Base-by-base conservation (phyloP, 306 rosid species). In the Alnus rubra region DNA sequence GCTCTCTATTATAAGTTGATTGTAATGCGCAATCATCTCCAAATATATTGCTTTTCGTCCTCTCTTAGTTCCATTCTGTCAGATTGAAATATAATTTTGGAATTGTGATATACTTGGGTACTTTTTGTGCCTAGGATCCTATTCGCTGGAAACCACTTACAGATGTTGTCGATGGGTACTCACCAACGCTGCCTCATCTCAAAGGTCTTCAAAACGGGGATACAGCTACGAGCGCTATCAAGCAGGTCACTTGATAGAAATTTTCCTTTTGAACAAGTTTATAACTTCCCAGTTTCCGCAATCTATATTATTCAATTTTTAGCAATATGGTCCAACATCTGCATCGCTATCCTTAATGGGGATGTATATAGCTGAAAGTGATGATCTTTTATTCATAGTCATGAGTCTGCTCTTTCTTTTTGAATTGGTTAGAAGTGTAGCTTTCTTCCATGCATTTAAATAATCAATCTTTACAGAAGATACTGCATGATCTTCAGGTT, bases 131-230 rank as follows among this genome's bases (percentile, higher is more conserved):
- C 79, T 85, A 95, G 99, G 99, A 95, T 83, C 99, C 99, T 71
- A 88, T 95, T 88, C 96, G 99, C 75, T 95, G 99, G 99, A 93
- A 77, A 80, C 97, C 99, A 62, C 99, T 95, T 39, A 76, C 88
- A 2, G 99, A 95, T 89, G 99, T 95, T 78, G 94, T 91, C 76
- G 99, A 95, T 88, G 99, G 99, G 76, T 95, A 95, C 87, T 95
- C 99, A 70, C 90, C 99, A 3, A 95, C 99, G 73, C 92, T 95
- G 74, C 99, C 99, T 54, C 99, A 95, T 86, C 98, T 95, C 76
- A 95, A 95, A 86, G 99, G 99, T 87, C 99, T 95, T 88, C 98
- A 95, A 88, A 95, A 95, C 82, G 99, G 99, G 78, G 99, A 95
- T 83, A 95, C 96, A 71, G 99, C 99, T 80, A 95, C 99, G 59